Evolutionary conservation across 441 rosid genomes (phyloP).

Genomic region (Brassica balearica): DNA sequence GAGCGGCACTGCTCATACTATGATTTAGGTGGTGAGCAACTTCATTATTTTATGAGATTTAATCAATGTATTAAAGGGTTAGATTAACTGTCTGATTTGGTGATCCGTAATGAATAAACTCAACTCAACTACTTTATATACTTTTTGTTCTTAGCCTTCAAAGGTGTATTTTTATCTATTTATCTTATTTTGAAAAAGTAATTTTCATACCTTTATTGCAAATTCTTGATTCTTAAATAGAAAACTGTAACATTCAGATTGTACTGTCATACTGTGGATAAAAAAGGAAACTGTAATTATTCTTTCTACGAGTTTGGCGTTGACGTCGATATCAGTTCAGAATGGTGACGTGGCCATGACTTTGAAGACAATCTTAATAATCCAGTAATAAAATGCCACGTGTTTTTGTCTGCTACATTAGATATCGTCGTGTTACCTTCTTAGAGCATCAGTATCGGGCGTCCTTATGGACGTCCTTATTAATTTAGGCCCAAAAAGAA

Average conservation of each 20-base stretch:
- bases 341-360: constrained; percentile 31
- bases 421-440: constrained; percentile 7
- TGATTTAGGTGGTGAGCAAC: constrained; percentile 16
- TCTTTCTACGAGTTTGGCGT: not conserved
- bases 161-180: not conserved
- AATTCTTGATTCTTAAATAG: not conserved
- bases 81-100: constrained; percentile 33
- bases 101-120: constrained; percentile 24
- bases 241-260: not conserved
- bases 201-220: not conserved
- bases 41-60: not conserved
- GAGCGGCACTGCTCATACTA: constrained; percentile 25
- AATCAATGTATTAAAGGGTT: constrained; percentile 1
- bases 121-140: not conserved
- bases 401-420: not conserved
- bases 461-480: no score
- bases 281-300: not conserved
- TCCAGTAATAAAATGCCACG: constrained; percentile 18
- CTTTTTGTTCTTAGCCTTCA: not conserved
- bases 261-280: not conserved
- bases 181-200: not conserved
- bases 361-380: constrained; percentile 8
- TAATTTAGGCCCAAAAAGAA: no score
- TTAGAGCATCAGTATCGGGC: no score
- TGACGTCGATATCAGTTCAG: constrained; percentile 13